These are phyloP conservation scores for Spencermartinsiella europaea DNA, from an alignment of 805 yeast genomes.

Conservation along the genomic window DNA sequence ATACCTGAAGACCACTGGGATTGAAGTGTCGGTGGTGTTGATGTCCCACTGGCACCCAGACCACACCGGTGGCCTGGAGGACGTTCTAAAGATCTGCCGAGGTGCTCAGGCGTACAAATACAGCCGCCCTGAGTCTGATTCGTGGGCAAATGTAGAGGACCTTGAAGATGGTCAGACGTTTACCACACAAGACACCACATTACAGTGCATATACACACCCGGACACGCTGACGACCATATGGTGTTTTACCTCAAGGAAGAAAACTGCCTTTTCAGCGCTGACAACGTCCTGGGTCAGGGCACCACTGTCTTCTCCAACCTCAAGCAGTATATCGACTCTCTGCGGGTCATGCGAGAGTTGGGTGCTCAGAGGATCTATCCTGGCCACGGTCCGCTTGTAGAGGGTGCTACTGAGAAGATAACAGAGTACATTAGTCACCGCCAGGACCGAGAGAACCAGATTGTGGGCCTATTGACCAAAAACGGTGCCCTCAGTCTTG, in stretches of 20 bases:
- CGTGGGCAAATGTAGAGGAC: slow-evolving; percentile 4
- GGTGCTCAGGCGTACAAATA: slow-evolving; percentile 3
- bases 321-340: slow-evolving; percentile 27
- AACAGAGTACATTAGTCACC: slow-evolving; percentile 31
- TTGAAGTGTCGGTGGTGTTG: slow-evolving; percentile 26
- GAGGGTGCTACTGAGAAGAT: slow-evolving; percentile 29
- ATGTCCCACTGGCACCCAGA: slow-evolving; percentile 37
- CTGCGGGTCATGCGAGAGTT: slow-evolving; percentile 25
- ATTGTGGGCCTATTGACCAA: slow-evolving; percentile 20
- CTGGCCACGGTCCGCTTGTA: slow-evolving; percentile 35
- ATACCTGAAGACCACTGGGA: slow-evolving; percentile 22
- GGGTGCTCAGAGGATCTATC: slow-evolving; percentile 26
- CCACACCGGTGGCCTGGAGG: slow-evolving; percentile 30
- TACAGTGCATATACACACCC: slow-evolving; percentile 30
- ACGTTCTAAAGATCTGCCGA: slow-evolving; percentile 11
- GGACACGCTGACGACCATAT: slow-evolving; percentile 37
- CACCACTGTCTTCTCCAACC: slow-evolving; percentile 32
- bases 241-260: slow-evolving; percentile 33
- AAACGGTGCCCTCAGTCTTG: slow-evolving; percentile 8
- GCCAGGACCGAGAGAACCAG: slow-evolving; percentile 32
- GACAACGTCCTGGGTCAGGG: slow-evolving; percentile 38
- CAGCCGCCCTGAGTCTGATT: background rate
- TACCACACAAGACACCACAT: slow-evolving; percentile 26
- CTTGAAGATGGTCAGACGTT: slow-evolving; percentile 26
- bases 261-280: slow-evolving; percentile 31